Percentiles rank a stretch among this genome's conserved stretches.
Evolutionary conservation across 768 basidiomycete genomes (phyloP).

Genomic region (Russula brevipes): DNA sequence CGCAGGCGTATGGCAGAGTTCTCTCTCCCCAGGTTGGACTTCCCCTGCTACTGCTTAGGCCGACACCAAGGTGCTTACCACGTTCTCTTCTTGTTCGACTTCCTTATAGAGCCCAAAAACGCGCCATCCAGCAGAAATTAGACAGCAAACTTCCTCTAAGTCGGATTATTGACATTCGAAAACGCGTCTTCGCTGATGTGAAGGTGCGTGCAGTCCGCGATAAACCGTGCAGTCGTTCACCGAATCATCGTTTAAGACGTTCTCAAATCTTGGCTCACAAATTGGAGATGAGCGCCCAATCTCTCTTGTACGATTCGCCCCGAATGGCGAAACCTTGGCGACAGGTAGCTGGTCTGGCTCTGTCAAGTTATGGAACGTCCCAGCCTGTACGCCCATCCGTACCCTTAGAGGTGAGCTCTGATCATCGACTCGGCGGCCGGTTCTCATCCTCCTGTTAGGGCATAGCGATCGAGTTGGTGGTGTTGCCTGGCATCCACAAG

Average conservation of each 20-base stretch:
- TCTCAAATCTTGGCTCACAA: slow-evolving; percentile 91
- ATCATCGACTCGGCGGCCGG: background rate
- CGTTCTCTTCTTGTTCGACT: slow-evolving; percentile 36
- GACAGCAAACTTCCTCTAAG: slow-evolving; percentile 84
- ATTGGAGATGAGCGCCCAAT: slow-evolving; percentile 96
- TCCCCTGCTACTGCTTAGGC: slow-evolving; percentile 42
- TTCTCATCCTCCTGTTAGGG: slow-evolving; percentile 41
- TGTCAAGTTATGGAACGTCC: slow-evolving; percentile 94
- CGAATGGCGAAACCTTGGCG: slow-evolving; percentile 80
- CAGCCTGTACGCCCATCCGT: slow-evolving; percentile 74
- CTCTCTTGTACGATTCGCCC: slow-evolving; percentile 90
- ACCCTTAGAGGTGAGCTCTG: slow-evolving; percentile 61
- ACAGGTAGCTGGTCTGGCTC: slow-evolving; percentile 97
- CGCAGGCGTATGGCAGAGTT: slow-evolving; percentile 85
- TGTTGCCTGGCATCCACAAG: slow-evolving; percentile 95
- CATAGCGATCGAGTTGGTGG: slow-evolving; percentile 91
- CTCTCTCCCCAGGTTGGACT: slow-evolving; percentile 91
- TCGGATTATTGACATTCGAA: slow-evolving; percentile 87
- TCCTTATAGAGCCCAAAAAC: slow-evolving; percentile 85
- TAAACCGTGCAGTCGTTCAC: background rate
- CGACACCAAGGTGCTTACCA: slow-evolving; percentile 77
- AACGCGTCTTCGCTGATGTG: slow-evolving; percentile 82
- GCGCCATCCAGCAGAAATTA: slow-evolving; percentile 86
- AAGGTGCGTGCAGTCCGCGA: slow-evolving; percentile 54
- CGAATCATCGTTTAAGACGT: slow-evolving; percentile 48